Percentiles rank a stretch among this genome's conserved stretches.
phyloP scores from a whole-genome alignment of 1,284 basidiomycete species.

The Fomitopsis palustris region DNA sequence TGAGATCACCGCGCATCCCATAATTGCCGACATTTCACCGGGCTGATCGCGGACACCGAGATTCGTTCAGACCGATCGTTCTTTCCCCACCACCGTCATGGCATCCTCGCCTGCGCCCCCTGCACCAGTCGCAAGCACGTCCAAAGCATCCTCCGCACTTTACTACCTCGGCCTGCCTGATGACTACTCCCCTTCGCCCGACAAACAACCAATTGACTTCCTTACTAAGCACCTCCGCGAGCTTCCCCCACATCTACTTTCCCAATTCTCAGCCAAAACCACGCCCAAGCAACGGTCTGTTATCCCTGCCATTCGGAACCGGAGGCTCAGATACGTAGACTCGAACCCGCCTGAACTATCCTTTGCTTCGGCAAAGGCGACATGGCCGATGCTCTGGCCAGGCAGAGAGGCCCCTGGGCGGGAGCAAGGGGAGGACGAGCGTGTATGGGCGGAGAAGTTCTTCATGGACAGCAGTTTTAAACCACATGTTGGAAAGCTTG shows the following conservation, averaged over 20 bases:
- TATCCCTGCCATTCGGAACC: conserved; percentile 63
- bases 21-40: neutral
- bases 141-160: conserved; percentile 32
- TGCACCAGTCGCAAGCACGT: neutral
- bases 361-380: conserved; percentile 45
- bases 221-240: conserved; percentile 53
- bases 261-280: conserved; percentile 56
- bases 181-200: conserved; percentile 59
- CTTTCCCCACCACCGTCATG: neutral
- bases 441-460: conserved; percentile 56
- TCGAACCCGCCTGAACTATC: conserved; percentile 51
- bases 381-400: conserved; percentile 67
- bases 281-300: conserved; percentile 64
- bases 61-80: neutral
- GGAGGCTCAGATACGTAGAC: conserved; percentile 57
- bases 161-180: conserved; percentile 59
- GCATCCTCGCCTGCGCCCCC: neutral
- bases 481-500: conserved; percentile 68
- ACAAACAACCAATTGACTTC: conserved; percentile 56
- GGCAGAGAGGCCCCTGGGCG: conserved; percentile 43
- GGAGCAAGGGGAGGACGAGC: conserved; percentile 62
- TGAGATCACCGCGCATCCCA: neutral
- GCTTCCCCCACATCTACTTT: conserved; percentile 64
- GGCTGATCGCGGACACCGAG: neutral
- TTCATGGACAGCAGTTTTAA: conserved; percentile 54